Evolutionary conservation across 495 filamentous ascomycete genomes (phyloP).

Genomic region (Penicillium ochrochloron): DNA sequence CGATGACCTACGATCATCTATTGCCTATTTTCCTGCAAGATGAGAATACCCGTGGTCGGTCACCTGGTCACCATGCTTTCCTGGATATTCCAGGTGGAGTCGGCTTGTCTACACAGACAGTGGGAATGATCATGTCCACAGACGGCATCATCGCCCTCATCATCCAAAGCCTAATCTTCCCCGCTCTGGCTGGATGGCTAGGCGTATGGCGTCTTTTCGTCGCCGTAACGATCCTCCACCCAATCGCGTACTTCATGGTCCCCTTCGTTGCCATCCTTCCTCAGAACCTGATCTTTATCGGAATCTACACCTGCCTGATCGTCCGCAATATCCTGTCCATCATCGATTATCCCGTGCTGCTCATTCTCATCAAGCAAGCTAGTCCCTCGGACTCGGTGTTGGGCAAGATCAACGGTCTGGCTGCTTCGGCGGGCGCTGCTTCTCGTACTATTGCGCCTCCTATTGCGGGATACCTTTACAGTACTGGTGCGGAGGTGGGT

Average conservation of each 20-base stretch:
- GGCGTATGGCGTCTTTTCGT: slow-evolving; percentile 77
- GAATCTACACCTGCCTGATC: slow-evolving; percentile 73
- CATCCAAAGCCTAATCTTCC: slow-evolving; percentile 78
- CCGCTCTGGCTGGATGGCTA: slow-evolving; percentile 68
- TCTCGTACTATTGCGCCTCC: slow-evolving; percentile 79
- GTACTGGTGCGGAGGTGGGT: slow-evolving; percentile 64
- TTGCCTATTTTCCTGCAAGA: slow-evolving; percentile 87
- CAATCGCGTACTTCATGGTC: slow-evolving; percentile 75
- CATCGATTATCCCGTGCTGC: slow-evolving; percentile 74
- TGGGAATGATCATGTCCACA: slow-evolving; percentile 78
- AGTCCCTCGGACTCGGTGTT: slow-evolving; percentile 67
- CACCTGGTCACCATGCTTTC: slow-evolving; percentile 34
- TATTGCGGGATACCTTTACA: slow-evolving; percentile 75
- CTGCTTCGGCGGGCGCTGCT: slow-evolving; percentile 77
- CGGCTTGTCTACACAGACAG: slow-evolving; percentile 71
- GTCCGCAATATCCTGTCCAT: slow-evolving; percentile 79
- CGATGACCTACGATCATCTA: slow-evolving; percentile 85
- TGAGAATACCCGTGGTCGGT: slow-evolving; percentile 42
- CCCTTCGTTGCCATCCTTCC: slow-evolving; percentile 71
- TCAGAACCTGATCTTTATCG: slow-evolving; percentile 57
- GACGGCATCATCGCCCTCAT: slow-evolving; percentile 80
- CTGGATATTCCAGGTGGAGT: slow-evolving; percentile 74
- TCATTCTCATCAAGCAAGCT: slow-evolving; percentile 85
- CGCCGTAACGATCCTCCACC: slow-evolving; percentile 73
- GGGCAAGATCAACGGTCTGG: slow-evolving; percentile 81